phyloP scores from a whole-genome alignment of 2,329 filamentous ascomycete species.

The Ophiosphaerella narmari region DNA sequence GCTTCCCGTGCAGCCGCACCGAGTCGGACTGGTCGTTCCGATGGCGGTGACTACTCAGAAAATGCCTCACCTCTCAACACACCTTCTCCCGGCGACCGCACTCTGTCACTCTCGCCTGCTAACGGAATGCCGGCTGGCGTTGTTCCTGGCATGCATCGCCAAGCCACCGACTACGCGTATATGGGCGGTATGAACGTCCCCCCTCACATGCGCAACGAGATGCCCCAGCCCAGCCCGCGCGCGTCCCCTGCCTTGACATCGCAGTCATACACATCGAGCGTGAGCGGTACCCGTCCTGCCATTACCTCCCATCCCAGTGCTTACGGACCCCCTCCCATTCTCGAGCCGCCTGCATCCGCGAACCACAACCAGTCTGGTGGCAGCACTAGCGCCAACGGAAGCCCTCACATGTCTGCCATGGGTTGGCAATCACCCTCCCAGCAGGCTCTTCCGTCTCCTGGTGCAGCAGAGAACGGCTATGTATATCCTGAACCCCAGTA shows the following conservation, averaged over 20 bases:
- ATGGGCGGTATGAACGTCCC: conserved; percentile 80
- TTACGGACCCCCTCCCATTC: conserved; percentile 81
- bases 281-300: conserved; percentile 56
- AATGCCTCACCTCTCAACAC: conserved; percentile 77
- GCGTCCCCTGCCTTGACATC: conserved; percentile 67
- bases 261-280: conserved; percentile 64
- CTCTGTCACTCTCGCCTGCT: conserved; percentile 78
- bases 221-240: conserved; percentile 71
- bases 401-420: conserved; percentile 80
- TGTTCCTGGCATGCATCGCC: conserved; percentile 70
- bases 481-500: conserved; percentile 78
- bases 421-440: conserved; percentile 89
- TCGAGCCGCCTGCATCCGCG: conserved; percentile 79
- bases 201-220: conserved; percentile 77
- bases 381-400: conserved; percentile 70
- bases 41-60: conserved; percentile 72
- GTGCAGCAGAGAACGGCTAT: conserved; percentile 71
- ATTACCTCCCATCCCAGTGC: conserved; percentile 84
- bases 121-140: conserved; percentile 69
- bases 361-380: conserved; percentile 71
- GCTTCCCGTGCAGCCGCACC: conserved; percentile 59
- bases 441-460: conserved; percentile 72
- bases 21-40: conserved; percentile 64
- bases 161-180: conserved; percentile 72
- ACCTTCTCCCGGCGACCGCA: conserved; percentile 80